Base-by-base conservation (phyloP, 176 grass and related monocot species). In the Oryza nivara region DNA sequence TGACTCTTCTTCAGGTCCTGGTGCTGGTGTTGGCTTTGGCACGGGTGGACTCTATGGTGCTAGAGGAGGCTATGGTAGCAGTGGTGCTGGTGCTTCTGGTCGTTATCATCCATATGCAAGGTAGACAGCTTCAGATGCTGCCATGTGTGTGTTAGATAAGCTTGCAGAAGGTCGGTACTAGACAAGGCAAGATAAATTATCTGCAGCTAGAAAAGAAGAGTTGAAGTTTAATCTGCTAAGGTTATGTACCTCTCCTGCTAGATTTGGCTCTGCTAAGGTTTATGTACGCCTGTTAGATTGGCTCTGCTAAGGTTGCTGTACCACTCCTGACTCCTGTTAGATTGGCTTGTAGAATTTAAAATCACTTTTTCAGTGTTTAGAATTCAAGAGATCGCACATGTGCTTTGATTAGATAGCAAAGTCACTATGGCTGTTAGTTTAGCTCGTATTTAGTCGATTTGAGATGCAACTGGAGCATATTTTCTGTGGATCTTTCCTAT, bases 31-130 rank as follows among this genome's bases (percentile, higher is more conserved):
- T 86, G 83, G 83, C 30, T 92, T 71, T 89, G 87, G 75, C 49
- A 20, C 20, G 12, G 80, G 88, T 84, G 87, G 86, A 84, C 88
- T 84, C 30, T 96, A 96, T 70, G 67, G 83, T 67, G 78, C 89
- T 88, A 97, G 91, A 80, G 90, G 91, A 89, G 84, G 86, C 75
- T 90, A 91, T 82, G 89, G 87, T 83, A 67, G 83, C 76, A 71
- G 86, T 56, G 80, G 77, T 67, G 87, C 44, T 89, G 80, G 70
- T 90, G 73, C 87, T 84, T 19, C 89, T 84, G 90, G 89, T 90
- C 89, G 94, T 25, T 94, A 97, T 75, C 94, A 94, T 78, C 94
- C 94, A 32, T 94, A 97, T 80, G 89, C 82, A 86, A 94, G 94
- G 88, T 95, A 93, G 85, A 74, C 74, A 80, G 41, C 45, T 75